These are phyloP conservation scores for Phytophthora citricola DNA, from an alignment of 352 stramenopile species.

Conservation along the genomic window DNA sequence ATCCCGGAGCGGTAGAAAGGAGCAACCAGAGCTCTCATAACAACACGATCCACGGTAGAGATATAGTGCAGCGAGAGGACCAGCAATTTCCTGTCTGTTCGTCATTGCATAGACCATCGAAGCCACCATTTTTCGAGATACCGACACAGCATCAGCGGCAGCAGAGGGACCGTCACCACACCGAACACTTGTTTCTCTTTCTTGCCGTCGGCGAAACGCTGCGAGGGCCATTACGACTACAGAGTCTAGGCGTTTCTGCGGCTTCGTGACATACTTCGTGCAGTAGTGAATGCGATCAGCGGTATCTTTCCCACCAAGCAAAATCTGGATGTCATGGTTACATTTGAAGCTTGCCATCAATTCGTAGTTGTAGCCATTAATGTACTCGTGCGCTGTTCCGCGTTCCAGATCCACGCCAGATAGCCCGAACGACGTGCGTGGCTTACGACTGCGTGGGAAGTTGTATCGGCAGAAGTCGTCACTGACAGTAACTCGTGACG, in stretches of 20 bases:
- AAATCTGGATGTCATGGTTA: constrained; percentile 10
- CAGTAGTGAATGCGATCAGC: constrained; percentile 14
- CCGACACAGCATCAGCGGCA: not conserved
- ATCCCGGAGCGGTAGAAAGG: not conserved
- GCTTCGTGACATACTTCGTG: constrained; percentile 8
- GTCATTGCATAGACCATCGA: constrained; percentile 12
- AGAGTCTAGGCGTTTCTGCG: constrained; percentile 3
- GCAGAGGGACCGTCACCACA: not conserved
- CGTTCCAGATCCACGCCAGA: not conserved
- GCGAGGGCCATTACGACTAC: not conserved
- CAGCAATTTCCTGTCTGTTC: constrained; percentile 3
- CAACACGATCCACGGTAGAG: constrained; percentile 8
- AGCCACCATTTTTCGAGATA: not conserved
- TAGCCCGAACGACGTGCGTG: not conserved
- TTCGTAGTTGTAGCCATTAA: constrained; percentile 10
- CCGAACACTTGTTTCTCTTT: not conserved
- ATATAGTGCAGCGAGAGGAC: constrained; percentile 5
- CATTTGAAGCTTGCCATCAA: constrained; percentile 10
- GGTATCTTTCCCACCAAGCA: constrained; percentile 1
- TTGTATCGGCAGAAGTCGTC: constrained; percentile 2
- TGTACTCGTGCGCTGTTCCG: constrained; percentile 1
- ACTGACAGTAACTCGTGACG: constrained; percentile 2
- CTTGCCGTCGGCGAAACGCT: constrained; percentile 1
- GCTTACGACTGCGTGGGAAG: not conserved
- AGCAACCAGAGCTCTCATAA: not conserved